Conservation (phyloP, 2,329 filamentous ascomycete species). For the Botryotinia globosa region DNA sequence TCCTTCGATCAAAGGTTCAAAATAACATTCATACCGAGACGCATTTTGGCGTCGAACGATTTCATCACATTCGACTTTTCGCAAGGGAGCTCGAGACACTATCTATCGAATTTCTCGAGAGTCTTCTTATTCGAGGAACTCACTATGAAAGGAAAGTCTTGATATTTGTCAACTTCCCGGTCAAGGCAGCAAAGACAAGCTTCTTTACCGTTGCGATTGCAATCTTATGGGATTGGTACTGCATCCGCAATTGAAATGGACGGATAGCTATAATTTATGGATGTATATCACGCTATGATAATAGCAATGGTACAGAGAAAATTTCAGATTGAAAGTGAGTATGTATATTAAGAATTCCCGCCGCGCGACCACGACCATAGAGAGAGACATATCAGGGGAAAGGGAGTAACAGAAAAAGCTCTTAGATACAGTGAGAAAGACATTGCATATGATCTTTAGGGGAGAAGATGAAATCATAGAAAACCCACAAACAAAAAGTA, state of each 20-base stretch:
- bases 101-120: accelerated
- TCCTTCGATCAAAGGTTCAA: background rate
- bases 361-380: accelerated
- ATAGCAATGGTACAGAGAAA: background rate
- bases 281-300: background rate
- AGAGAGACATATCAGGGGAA: background rate
- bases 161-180: accelerated
- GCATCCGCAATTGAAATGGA: too few relatives aligned
- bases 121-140: background rate
- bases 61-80: too few relatives aligned
- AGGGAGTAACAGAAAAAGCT: background rate
- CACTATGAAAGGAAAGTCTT: background rate
- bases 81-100: too few relatives aligned
- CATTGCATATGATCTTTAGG: background rate
- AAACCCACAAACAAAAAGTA: background rate
- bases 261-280: background rate
- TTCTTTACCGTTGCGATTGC: background rate
- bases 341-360: background rate
- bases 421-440: background rate
- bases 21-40: background rate
- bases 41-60: too few relatives aligned
- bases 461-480: background rate
- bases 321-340: background rate
- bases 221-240: background rate
- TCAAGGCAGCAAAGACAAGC: background rate